Percentiles rank a stretch among this genome's conserved stretches.
Conservation (phyloP, 1,284 basidiomycete species). For the Fomes fomentarius region DNA sequence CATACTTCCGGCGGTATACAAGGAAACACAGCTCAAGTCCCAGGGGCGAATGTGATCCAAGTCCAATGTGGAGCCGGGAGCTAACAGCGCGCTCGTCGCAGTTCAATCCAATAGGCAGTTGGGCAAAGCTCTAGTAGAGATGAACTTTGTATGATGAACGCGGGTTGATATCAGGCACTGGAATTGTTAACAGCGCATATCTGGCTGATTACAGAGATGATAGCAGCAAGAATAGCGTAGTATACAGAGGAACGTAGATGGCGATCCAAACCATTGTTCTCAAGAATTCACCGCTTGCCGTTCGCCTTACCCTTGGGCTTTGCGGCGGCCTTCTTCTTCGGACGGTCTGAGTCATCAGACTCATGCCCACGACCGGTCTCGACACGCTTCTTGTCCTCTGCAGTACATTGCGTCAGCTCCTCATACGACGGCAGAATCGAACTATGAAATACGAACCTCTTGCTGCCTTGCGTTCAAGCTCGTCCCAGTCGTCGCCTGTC, state of each 20-base stretch:
- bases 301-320: constrained; percentile 44
- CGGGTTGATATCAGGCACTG: neutral
- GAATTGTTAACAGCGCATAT: neutral
- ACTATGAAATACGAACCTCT: constrained; percentile 56
- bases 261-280: constrained; percentile 1
- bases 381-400: constrained; percentile 73
- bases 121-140: neutral
- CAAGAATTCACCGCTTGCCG: constrained; percentile 18
- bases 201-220: neutral
- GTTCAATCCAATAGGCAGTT: neutral
- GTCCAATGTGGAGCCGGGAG: too few relatives aligned
- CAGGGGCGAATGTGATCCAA: too few relatives aligned
- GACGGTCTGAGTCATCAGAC: constrained; percentile 68
- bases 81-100: constrained; percentile 1
- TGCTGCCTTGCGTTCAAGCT: constrained; percentile 88
- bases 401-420: neutral
- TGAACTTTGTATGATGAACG: neutral
- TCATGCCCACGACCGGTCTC: constrained; percentile 52
- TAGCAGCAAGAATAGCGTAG: constrained; percentile 3
- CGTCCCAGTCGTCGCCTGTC: constrained; percentile 93
- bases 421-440: neutral
- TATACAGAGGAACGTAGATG: constrained; percentile 7
- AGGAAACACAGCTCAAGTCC: too few relatives aligned
- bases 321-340: constrained; percentile 66
- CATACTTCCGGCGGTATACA: too few relatives aligned